Base-by-base conservation (phyloP, 1,284 basidiomycete species). In the Tranzscheliella williamsii region DNA sequence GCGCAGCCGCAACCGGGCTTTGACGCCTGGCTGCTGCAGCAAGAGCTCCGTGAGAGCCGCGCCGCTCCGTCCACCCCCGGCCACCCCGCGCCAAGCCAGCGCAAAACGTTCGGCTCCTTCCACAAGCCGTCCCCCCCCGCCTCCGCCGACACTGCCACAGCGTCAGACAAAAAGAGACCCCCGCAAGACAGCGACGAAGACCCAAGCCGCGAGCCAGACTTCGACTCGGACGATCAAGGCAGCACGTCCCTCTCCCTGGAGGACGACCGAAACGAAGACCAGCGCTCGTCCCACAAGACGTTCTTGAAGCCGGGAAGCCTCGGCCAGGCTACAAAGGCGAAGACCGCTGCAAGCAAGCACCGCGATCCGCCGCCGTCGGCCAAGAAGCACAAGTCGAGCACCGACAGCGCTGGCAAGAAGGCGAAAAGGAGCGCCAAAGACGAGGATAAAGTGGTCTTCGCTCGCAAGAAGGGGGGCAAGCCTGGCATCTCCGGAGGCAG, bases 1-100 rank as follows among this genome's bases (percentile, higher is more conserved):
- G n/a, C n/a, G n/a, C n/a, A n/a, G n/a, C n/a, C n/a, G n/a, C 44
- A 62, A 13, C 39, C 52, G 20, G 58, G 58, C 12, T 64, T 58
- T 17, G 55, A 64, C 45, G 47, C 55, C 27, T 64, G 61, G 61
- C n/a, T n/a, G n/a, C n/a, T n/a, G n/a, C n/a, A n/a, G n/a, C n/a
- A n/a, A n/a, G n/a, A n/a, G n/a, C n/a, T n/a, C n/a, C n/a, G n/a
- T n/a, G n/a, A n/a, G n/a, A n/a, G n/a, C n/a, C n/a, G n/a, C n/a
- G n/a, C 26, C 15, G 26, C 8, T 15, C 15, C 26, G 26, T 27
- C 26, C 8, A 15, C 26, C 15, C 15, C 26, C 8, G 15, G 26
- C 8, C 26, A 8, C 26, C 15, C 26, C 8, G 15, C 26, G 26
- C 15, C 26, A 8, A 22, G 23, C 13, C 34, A 22, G 2, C 37